Base-by-base conservation (phyloP, 2,329 filamentous ascomycete genomes). In the Phialophora chinensis region DNA sequence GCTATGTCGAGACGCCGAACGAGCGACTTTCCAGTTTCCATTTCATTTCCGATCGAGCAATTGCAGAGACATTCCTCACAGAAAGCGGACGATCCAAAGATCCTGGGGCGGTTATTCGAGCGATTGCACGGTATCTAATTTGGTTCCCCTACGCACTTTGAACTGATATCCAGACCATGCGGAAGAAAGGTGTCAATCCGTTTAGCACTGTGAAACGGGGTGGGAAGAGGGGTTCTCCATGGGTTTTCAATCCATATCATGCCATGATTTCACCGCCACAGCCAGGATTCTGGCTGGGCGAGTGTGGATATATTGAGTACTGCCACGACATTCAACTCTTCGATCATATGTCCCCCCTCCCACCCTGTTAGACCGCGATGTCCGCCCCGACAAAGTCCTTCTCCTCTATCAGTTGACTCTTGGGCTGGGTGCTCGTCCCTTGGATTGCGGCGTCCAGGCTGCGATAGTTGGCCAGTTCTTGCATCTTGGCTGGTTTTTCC, bases 391-490 rank as follows among this genome's bases (percentile, higher is more conserved):
- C 58, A 31, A 69, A 53, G 59, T 72, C 70, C 65, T 61, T 60
- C 67, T 71, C 70, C 44, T 72, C 71, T 44, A 73, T 70, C 54
- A 68, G 42, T 20, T 68, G 56, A 54, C 59, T 65, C 53, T 60
- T 63, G 54, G 62, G 42, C 60, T 68, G 65, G n/a, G 54, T 50
- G 52, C 54, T 67, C 29, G 65, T 66, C 12, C 70, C 70, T 4
- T 66, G 33, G 58, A 73, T 14, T 1, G 66, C 70, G 27, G 71
- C 71, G 38, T 73, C 71, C n/a, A 73, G 67, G 35, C 67, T 70
- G n/a, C 71, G 66, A 60, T 63, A 72, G 14, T 63, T 56, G 47
- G 68, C 70, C 25, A 73, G 66, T 66, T 73, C 69, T 35, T 66
- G 64, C 20, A 71, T 66, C 60, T 71, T 70, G 50, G 71, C 70